Percentiles rank a stretch among this genome's conserved stretches.
Evolutionary conservation across 768 basidiomycete genomes (phyloP).

Genomic region (Calocybe gangraenosa): DNA sequence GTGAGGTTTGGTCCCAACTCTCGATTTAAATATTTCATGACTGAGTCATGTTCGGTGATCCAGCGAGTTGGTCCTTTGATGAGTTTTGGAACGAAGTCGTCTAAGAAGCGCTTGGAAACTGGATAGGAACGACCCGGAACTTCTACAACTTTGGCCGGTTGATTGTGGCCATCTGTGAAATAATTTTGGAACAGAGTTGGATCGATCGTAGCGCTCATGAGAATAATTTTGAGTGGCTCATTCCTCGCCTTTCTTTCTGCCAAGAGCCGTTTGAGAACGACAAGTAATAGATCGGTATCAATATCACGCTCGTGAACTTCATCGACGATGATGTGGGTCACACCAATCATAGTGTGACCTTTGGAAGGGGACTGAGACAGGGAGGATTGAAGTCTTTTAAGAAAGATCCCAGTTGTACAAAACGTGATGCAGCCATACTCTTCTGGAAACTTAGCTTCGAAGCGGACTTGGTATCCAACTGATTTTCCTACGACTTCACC

Average conservation of each 20-base stretch:
- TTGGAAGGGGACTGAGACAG: conserved; percentile 39
- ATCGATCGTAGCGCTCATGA: conserved; percentile 97
- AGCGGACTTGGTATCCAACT: conserved; percentile 91
- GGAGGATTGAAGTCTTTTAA: conserved; percentile 79
- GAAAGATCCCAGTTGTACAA: conserved; percentile 89
- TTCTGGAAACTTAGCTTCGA: conserved; percentile 77
- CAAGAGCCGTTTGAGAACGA: conserved; percentile 82
- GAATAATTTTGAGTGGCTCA: conserved; percentile 76
- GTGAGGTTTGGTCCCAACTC: conserved; percentile 47
- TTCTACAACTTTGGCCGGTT: conserved; percentile 67
- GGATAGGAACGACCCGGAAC: conserved; percentile 92
- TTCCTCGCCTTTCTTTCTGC: conserved; percentile 66
- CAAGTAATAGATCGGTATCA: conserved; percentile 86
- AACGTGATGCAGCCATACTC: conserved; percentile 85
- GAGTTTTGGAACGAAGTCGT: conserved; percentile 64
- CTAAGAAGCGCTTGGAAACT: conserved; percentile 76
- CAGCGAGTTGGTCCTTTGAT: conserved; percentile 41
- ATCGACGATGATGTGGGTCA: conserved; percentile 91
- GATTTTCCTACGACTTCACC: conserved; percentile 65
- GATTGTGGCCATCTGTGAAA: conserved; percentile 61
- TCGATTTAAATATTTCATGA: conserved; percentile 65
- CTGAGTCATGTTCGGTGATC: conserved; percentile 69
- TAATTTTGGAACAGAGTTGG: conserved; percentile 86
- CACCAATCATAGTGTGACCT: conserved; percentile 54
- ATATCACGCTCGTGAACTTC: conserved; percentile 96